phyloP scores from a whole-genome alignment of 768 basidiomycete species.

The Lyophyllum shimeji region DNA sequence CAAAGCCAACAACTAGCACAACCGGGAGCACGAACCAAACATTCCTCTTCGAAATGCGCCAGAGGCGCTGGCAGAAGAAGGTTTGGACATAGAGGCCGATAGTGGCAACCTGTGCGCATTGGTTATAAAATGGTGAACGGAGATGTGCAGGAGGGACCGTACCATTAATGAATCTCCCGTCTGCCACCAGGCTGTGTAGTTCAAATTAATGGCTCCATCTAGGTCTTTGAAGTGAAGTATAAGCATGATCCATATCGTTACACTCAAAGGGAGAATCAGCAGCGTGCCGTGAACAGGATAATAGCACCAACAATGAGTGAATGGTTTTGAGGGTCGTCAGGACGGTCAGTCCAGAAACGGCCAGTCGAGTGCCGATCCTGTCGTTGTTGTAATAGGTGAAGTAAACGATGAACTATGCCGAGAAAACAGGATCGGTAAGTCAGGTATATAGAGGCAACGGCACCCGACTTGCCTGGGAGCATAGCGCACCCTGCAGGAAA shows the following conservation, averaged over 20 bases:
- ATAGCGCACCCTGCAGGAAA: constrained; percentile 31
- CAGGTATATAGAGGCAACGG: not conserved
- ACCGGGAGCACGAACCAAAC: constrained; percentile 24
- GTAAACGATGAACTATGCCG: constrained; percentile 27
- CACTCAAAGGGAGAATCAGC: constrained; percentile 15
- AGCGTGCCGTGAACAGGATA: not conserved
- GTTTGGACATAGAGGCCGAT: constrained; percentile 32
- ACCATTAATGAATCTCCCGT: constrained; percentile 30
- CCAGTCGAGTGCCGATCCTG: constrained; percentile 15
- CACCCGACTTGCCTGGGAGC: constrained; percentile 24
- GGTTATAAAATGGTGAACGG: not conserved
- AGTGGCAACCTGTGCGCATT: constrained; percentile 23
- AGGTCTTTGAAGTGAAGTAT: constrained; percentile 28
- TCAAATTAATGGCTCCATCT: constrained; percentile 26
- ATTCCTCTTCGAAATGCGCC: constrained; percentile 23
- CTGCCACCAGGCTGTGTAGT: constrained; percentile 33
- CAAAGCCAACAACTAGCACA: constrained; percentile 22
- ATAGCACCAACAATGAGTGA: constrained; percentile 28
- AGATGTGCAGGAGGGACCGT: not conserved
- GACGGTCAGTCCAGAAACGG: constrained; percentile 24
- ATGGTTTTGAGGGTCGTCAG: constrained; percentile 30
- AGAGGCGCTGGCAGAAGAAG: constrained; percentile 32
- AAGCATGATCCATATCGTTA: constrained; percentile 29
- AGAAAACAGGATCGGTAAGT: not conserved
- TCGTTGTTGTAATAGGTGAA: constrained; percentile 23